Evolutionary conservation across 1,139 yeast genomes (phyloP).

Genomic region (Hanseniaspora gamundiae): DNA sequence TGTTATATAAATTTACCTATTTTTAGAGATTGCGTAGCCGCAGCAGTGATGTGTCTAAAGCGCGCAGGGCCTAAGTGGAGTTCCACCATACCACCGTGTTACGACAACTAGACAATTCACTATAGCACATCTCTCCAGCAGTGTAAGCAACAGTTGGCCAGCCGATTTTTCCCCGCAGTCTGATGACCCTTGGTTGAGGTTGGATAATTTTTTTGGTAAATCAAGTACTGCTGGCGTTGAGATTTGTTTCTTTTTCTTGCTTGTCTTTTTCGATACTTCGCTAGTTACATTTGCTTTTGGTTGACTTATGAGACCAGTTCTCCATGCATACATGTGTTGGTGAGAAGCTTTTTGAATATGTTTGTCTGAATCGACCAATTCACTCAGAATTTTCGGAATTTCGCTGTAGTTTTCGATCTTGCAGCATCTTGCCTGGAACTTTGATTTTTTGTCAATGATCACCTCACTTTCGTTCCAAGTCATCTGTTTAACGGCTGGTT

Average conservation of each 20-base stretch:
- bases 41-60: constrained; percentile 47
- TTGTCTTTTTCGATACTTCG: constrained; percentile 5
- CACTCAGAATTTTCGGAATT: constrained; percentile 29
- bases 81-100: constrained; percentile 66
- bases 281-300: neutral
- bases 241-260: constrained; percentile 8
- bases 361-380: constrained; percentile 33
- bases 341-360: constrained; percentile 43
- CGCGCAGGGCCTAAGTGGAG: constrained; percentile 50
- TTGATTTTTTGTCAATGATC: constrained; percentile 38
- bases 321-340: constrained; percentile 60
- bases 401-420: constrained; percentile 28
- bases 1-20: constrained; percentile 12
- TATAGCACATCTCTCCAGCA: constrained; percentile 36
- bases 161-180: constrained; percentile 63
- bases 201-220: constrained; percentile 6
- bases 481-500: neutral
- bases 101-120: constrained; percentile 48
- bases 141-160: constrained; percentile 40
- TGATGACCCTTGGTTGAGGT: constrained; percentile 40
- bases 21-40: constrained; percentile 34
- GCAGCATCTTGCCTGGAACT: constrained; percentile 48
- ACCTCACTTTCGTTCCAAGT: constrained; percentile 28
- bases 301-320: constrained; percentile 28
- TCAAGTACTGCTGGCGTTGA: neutral